Conservation (phyloP, 2,329 filamentous ascomycete species). For the Cladosporium phlei region DNA sequence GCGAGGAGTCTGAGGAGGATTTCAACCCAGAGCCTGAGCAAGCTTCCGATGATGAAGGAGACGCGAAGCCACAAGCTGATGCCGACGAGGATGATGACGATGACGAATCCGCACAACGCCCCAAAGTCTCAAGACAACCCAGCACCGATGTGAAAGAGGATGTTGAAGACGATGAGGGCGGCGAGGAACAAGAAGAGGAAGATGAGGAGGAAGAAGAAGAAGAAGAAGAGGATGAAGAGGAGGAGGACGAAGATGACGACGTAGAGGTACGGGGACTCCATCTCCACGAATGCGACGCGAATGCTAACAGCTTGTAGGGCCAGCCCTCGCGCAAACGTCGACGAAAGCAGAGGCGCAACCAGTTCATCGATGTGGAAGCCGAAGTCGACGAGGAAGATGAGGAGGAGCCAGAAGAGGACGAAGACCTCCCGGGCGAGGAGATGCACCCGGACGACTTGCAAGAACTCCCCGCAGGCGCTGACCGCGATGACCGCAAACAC, state of each 20-base stretch:
- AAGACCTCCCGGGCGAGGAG: slow-evolving; percentile 78
- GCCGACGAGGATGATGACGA: slow-evolving; percentile 35
- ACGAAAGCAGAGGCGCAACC: slow-evolving; percentile 68
- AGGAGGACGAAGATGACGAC: slow-evolving; percentile 24
- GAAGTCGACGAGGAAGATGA: slow-evolving; percentile 95
- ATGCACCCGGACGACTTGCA: slow-evolving; percentile 86
- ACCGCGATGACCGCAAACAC: slow-evolving; percentile 87
- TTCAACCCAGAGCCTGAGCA: slow-evolving; percentile 81
- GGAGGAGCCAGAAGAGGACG: slow-evolving; percentile 80
- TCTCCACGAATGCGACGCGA: background rate
- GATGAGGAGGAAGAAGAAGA: slow-evolving; percentile 28
- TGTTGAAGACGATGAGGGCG: slow-evolving; percentile 54
- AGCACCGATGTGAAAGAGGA: slow-evolving; percentile 45
- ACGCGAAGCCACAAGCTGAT: slow-evolving; percentile 30
- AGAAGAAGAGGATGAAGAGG: slow-evolving; percentile 31
- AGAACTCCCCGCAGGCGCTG: slow-evolving; percentile 66
- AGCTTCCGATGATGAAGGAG: slow-evolving; percentile 64
- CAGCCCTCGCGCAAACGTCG: slow-evolving; percentile 75
- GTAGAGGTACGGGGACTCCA: slow-evolving; percentile 3
- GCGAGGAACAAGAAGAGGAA: slow-evolving; percentile 45
- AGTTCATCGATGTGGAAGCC: slow-evolving; percentile 96
- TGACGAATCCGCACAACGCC: slow-evolving; percentile 32
- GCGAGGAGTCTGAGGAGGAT: slow-evolving; percentile 63
- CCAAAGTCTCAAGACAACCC: slow-evolving; percentile 20
- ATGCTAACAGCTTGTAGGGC: slow-evolving; percentile 39